Conservation (phyloP, 345 rosid genomes). For the Garcia nutans region DNA sequence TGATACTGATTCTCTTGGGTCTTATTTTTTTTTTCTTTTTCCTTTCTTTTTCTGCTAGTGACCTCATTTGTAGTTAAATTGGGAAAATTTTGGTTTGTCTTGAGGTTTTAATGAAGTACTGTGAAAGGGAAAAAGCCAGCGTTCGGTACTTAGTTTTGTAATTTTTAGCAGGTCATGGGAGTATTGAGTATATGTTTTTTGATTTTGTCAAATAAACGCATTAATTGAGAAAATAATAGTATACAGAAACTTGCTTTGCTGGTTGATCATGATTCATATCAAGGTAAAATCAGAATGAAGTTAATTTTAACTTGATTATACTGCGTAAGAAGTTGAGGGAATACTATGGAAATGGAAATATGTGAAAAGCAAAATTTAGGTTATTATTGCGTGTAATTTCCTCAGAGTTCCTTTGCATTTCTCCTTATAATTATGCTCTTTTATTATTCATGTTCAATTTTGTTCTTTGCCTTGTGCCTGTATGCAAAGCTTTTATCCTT, state of each 20-base stretch:
- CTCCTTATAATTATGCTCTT: neutral
- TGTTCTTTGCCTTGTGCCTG: neutral
- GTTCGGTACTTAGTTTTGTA: neutral
- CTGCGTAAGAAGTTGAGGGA: neutral
- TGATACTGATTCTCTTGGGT: neutral
- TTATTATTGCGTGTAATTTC: neutral
- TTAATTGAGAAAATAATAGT: neutral
- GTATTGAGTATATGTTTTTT: neutral
- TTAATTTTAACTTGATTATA: neutral
- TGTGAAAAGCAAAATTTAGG: neutral
- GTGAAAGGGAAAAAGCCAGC: neutral
- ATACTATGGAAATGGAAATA: neutral
- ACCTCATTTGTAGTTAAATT: neutral
- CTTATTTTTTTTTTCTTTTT: neutral
- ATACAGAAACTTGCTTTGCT: neutral
- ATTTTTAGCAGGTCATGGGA: neutral
- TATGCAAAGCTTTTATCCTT: neutral
- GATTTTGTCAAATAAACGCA: neutral
- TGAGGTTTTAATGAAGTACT: neutral
- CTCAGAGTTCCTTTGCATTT: neutral
- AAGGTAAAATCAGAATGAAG: neutral
- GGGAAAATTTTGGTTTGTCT: neutral
- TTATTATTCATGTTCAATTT: neutral
- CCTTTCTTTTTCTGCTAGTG: neutral
- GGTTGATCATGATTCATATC: neutral